These are phyloP conservation scores for Pisolithus marmoratus DNA, from an alignment of 768 basidiomycete genomes.

Conservation along the genomic window DNA sequence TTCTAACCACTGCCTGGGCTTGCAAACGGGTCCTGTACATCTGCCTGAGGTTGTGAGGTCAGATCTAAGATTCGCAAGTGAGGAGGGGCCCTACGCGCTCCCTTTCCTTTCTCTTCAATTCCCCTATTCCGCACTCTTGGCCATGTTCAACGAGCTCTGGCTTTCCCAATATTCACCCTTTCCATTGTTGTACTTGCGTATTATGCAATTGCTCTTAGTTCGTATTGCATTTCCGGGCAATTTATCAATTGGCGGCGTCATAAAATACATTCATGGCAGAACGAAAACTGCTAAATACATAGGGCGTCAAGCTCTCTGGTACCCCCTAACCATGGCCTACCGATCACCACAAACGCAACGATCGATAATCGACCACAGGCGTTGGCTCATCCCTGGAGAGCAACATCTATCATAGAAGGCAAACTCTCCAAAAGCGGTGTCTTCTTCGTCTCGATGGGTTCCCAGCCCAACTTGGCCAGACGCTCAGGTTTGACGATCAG, in stretches of 20 bases:
- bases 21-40: too few relatives aligned
- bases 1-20: too few relatives aligned
- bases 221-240: too few relatives aligned
- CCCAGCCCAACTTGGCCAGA: slow-evolving; percentile 37
- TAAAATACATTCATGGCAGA: not conserved
- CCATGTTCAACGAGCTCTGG: slow-evolving; percentile 35
- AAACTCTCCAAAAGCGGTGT: slow-evolving; percentile 24
- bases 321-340: too few relatives aligned
- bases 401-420: slow-evolving; percentile 31
- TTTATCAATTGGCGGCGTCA: too few relatives aligned
- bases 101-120: slow-evolving; percentile 32
- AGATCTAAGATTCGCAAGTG: too few relatives aligned
- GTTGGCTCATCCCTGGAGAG: slow-evolving; percentile 19
- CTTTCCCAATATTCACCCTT: slow-evolving; percentile 25
- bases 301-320: too few relatives aligned
- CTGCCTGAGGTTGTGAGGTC: too few relatives aligned
- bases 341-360: too few relatives aligned
- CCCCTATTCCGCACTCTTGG: slow-evolving; percentile 34
- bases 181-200: too few relatives aligned
- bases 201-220: too few relatives aligned
- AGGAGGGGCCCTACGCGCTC: slow-evolving; percentile 15
- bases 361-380: not conserved
- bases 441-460: slow-evolving; percentile 24
- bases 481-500: slow-evolving; percentile 30
- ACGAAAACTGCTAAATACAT: too few relatives aligned